Percentiles rank a stretch among this genome's conserved stretches.
Evolutionary conservation across 148 eudicot species (phyloP).

Genomic region (Amaranthus hypochondriacus): DNA sequence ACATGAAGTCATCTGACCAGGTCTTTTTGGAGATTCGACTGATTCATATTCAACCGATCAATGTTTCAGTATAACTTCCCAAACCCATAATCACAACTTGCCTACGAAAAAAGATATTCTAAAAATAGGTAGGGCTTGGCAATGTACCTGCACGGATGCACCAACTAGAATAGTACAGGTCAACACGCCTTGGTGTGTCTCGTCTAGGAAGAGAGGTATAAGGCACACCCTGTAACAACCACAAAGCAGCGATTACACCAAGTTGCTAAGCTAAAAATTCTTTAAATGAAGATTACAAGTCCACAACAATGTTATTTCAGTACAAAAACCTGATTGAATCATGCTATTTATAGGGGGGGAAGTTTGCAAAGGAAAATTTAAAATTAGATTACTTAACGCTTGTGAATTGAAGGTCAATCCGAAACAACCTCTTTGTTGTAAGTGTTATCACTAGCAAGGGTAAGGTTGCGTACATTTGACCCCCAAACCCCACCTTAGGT

Average conservation of each 20-base stretch:
- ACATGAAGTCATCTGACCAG: conserved; percentile 6
- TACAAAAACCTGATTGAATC: neutral
- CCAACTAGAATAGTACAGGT: conserved; percentile 11
- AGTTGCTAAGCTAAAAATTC: neutral
- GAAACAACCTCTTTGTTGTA: no score
- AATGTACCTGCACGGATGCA: conserved; percentile 12
- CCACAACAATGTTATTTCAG: neutral
- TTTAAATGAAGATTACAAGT: neutral
- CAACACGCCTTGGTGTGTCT: conserved; percentile 13
- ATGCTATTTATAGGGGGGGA: neutral
- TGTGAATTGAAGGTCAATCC: no score
- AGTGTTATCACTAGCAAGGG: no score
- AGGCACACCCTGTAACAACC: conserved; percentile 5
- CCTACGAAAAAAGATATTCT: neutral
- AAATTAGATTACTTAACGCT: no score
- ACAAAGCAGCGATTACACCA: neutral
- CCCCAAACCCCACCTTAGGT: no score
- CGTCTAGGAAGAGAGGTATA: conserved; percentile 8
- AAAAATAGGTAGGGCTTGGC: neutral
- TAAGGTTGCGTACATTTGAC: no score
- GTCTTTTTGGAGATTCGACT: conserved; percentile 5
- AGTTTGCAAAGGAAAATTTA: neutral
- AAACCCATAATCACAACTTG: neutral
- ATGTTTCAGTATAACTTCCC: neutral
- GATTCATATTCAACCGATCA: neutral